Evolutionary conservation across 345 rosid genomes (phyloP).

Genomic region (Gossypium anomalum): DNA sequence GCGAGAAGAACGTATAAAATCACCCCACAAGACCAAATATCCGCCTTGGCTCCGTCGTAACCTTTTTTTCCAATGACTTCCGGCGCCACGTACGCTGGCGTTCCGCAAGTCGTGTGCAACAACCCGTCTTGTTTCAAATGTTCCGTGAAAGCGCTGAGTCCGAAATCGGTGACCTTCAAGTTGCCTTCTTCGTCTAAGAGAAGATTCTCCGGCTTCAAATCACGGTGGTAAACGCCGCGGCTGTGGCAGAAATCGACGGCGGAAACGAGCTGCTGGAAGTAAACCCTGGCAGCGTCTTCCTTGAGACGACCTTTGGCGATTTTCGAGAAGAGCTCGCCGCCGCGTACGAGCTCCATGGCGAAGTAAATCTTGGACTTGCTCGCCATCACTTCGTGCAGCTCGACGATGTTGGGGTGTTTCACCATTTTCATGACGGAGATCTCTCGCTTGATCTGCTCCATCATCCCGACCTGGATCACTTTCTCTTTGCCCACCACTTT

Average conservation of each 20-base stretch:
- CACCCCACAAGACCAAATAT: conserved; percentile 97
- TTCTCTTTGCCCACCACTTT: conserved; percentile 89
- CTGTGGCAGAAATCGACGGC: conserved; percentile 93
- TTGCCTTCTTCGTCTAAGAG: conserved; percentile 77
- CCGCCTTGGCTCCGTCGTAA: conserved; percentile 88
- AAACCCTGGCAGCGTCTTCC: conserved; percentile 74
- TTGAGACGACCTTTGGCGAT: conserved; percentile 60
- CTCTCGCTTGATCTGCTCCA: conserved; percentile 84
- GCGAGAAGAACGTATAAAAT: conserved; percentile 81
- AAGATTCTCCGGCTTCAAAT: conserved; percentile 83
- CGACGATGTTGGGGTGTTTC: conserved; percentile 73
- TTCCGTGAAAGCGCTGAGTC: conserved; percentile 78
- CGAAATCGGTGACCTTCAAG: conserved; percentile 85
- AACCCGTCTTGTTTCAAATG: conserved; percentile 76
- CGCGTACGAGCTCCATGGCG: conserved; percentile 88
- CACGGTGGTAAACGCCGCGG: conserved; percentile 91
- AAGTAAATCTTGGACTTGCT: conserved; percentile 90
- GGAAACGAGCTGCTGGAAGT: conserved; percentile 77
- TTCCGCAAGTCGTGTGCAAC: conserved; percentile 83
- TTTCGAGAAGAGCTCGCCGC: conserved; percentile 78
- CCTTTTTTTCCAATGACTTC: conserved; percentile 84
- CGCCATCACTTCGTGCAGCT: conserved; percentile 90
- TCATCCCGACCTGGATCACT: conserved; percentile 80
- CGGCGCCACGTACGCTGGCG: conserved; percentile 92
- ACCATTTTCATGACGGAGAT: conserved; percentile 97